Evolutionary conservation across 2,329 filamentous ascomycete genomes (phyloP), one percentile per base, ranked within the genome.

Genomic region (Kalmusia sp.): DNA sequence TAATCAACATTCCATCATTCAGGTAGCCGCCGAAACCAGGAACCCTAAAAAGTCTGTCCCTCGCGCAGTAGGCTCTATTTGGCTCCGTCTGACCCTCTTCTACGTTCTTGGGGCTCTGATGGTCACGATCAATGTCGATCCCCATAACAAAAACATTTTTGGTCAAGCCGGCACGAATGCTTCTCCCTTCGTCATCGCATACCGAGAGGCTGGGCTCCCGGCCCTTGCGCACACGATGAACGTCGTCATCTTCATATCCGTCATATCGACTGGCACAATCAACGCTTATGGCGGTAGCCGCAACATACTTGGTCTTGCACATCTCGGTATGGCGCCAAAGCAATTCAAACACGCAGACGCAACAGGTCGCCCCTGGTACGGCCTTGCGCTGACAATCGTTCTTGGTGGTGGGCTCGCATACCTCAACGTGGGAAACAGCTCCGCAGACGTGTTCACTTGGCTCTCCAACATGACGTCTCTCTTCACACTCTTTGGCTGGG

Each of bases 401-500:
- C 57, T 70, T 8, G 64, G 76, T 6, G 71, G 75, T 17, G 77
- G 71, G 0, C 71, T 79, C 4, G 60, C 62, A 8, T 65, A 62
- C 44, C 72, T 80, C 17, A 80, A 80, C 55, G 75, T 78, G 22
- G 70, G 51, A 61, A 66, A 78, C 54, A 74, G 67, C 22, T 76
- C 77, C 2, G 63, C 73, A 0, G 67, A 73, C 3, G 79, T 80
- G 31, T 82, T 81, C 59, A 70, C 64, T 7, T 82, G 79, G 80
- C 74, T 82, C 47, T 79, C 77, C 2, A 79, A 75, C 50, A 65
- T 82, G 14, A 78, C 75, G 0, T 78, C 77, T 0, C 74, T 81
- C 6, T 77, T 76, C 52, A 78, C 77, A 0, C 67, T 92, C 69
- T 89, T 91, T 73, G 87, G 88, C 35, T 92, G 89, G 88, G 87